These are phyloP conservation scores for Catharanthus roseus DNA, from an alignment of 257 asterid species.

Conservation along the genomic window DNA sequence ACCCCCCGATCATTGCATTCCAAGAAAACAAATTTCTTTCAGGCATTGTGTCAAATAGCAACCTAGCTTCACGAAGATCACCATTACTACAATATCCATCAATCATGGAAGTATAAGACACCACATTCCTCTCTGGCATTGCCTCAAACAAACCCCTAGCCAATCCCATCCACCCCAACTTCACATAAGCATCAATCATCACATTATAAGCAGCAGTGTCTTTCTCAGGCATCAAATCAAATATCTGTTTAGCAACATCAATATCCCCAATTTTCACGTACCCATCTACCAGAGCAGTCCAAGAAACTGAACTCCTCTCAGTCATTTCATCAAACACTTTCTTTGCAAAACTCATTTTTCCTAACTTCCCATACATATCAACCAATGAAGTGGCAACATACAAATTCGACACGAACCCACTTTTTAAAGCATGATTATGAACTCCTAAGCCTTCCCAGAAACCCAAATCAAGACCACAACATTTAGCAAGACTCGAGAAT, in stretches of 20 bases:
- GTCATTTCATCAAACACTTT: slow-evolving; percentile 74
- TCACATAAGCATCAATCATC: slow-evolving; percentile 80
- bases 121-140: slow-evolving; percentile 67
- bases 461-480: slow-evolving; percentile 50
- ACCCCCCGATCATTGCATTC: slow-evolving; percentile 92
- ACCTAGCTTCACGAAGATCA: slow-evolving; percentile 49
- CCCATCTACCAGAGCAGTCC: slow-evolving; percentile 86
- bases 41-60: slow-evolving; percentile 66
- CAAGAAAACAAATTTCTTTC: slow-evolving; percentile 72
- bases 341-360: slow-evolving; percentile 50
- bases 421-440: slow-evolving; percentile 59
- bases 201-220: slow-evolving; percentile 68
- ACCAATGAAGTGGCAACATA: slow-evolving; percentile 75
- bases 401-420: slow-evolving; percentile 55
- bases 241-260: slow-evolving; percentile 39
- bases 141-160: slow-evolving; percentile 60
- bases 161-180: slow-evolving; percentile 51
- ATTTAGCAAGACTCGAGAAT: slow-evolving; percentile 68
- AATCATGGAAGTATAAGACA: slow-evolving; percentile 88
- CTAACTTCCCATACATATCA: slow-evolving; percentile 86
- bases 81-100: slow-evolving; percentile 72
- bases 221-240: slow-evolving; percentile 51
- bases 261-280: slow-evolving; percentile 57
- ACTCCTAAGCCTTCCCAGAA: slow-evolving; percentile 58
- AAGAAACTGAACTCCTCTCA: slow-evolving; percentile 62